Conservation (phyloP, 2,329 filamentous ascomycete species). For the Diaporthe sp. region DNA sequence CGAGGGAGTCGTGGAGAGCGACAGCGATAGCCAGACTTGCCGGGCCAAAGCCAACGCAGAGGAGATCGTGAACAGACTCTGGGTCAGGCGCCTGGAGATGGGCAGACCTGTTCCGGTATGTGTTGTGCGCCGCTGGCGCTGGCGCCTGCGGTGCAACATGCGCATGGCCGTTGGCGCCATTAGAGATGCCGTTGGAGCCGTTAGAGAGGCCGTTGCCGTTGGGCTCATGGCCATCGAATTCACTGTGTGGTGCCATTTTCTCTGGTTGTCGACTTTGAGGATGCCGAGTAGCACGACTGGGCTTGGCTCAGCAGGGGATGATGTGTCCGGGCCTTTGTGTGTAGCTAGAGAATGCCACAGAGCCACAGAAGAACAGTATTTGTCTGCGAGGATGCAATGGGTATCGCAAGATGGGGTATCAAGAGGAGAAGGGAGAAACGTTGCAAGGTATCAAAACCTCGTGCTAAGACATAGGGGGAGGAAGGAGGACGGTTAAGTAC, state of each 20-base stretch:
- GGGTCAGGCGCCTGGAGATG: constrained; percentile 60
- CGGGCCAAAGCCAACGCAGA: constrained; percentile 94
- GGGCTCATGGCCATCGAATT: constrained; percentile 38
- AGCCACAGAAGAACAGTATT: not conserved
- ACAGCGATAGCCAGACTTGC: constrained; percentile 91
- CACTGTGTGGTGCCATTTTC: constrained; percentile 42
- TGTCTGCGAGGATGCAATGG: not conserved
- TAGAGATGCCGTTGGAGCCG: constrained; percentile 35
- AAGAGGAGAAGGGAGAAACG: not conserved
- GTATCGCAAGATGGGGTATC: constrained; percentile 21
- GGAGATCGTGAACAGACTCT: constrained; percentile 82
- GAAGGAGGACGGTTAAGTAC: constrained; percentile 40
- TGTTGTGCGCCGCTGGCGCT: constrained; percentile 32
- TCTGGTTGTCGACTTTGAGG: not conserved
- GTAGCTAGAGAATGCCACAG: constrained; percentile 9
- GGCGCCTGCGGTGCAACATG: constrained; percentile 18
- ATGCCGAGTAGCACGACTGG: not conserved
- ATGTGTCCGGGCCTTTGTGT: not conserved
- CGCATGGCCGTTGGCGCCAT: constrained; percentile 33
- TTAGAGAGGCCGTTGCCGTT: constrained; percentile 38
- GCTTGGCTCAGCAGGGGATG: constrained; percentile 10
- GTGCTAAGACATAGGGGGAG: constrained; percentile 16
- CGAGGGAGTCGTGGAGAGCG: constrained; percentile 85
- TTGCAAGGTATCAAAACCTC: constrained; percentile 19
- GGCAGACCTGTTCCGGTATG: constrained; percentile 49